A percentile compares a stretch with the other conserved stretches of the same genome.
Evolutionary conservation across 2,329 filamentous ascomycete species (phyloP).

Genomic region (Raffaelea ambrosiae): DNA sequence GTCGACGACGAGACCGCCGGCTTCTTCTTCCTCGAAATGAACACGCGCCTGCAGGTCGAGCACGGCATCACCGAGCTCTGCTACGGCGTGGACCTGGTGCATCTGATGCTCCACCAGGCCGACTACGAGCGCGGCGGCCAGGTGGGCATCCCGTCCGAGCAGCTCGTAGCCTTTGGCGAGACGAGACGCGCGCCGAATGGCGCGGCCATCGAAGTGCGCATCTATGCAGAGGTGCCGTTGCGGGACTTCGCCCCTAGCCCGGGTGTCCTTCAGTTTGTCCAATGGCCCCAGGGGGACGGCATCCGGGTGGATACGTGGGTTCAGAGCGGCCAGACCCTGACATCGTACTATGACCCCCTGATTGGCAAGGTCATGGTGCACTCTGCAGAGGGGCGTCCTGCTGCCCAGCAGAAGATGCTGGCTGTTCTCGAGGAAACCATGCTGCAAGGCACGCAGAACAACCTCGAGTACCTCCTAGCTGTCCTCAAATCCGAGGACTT

Average conservation of each 20-base stretch:
- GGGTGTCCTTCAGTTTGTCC: slow-evolving; percentile 53
- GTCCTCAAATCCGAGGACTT: slow-evolving; percentile 21
- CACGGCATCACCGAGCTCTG: slow-evolving; percentile 74
- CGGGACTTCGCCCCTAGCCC: slow-evolving; percentile 60
- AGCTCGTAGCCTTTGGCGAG: background rate
- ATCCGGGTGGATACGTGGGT: slow-evolving; percentile 66
- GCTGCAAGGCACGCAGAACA: slow-evolving; percentile 17
- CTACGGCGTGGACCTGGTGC: slow-evolving; percentile 64
- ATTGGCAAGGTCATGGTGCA: slow-evolving; percentile 82
- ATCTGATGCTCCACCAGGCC: slow-evolving; percentile 32
- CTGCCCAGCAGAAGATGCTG: slow-evolving; percentile 57
- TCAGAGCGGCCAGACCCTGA: slow-evolving; percentile 45
- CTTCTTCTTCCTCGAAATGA: slow-evolving; percentile 77
- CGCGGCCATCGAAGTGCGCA: slow-evolving; percentile 62
- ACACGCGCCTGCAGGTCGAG: slow-evolving; percentile 82
- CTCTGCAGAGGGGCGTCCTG: slow-evolving; percentile 70
- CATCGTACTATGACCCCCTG: slow-evolving; percentile 3
- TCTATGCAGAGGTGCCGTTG: slow-evolving; percentile 64
- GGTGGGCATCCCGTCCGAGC: slow-evolving; percentile 8
- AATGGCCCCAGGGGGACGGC: slow-evolving; percentile 37
- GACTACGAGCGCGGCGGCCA: slow-evolving; percentile 18
- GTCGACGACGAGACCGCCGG: slow-evolving; percentile 71
- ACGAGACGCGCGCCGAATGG: slow-evolving; percentile 34
- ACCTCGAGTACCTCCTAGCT: slow-evolving; percentile 23
- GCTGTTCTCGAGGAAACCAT: background rate